Percentiles rank a stretch among this genome's conserved stretches.
These are phyloP conservation scores for Beta vulgaris DNA, from an alignment of 148 eudicot genomes.

Conservation along the genomic window DNA sequence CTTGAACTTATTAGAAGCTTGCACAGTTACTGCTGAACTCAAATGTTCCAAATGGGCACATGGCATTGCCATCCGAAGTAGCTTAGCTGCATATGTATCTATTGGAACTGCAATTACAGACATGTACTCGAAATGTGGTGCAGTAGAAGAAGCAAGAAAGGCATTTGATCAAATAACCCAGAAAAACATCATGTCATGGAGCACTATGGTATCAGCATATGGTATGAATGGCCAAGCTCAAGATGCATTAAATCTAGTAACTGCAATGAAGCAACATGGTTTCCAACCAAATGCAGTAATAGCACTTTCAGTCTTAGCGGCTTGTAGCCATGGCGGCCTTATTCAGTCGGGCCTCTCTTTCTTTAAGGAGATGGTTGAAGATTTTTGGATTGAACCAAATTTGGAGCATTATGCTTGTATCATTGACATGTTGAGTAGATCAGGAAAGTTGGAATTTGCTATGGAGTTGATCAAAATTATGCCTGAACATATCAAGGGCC, in stretches of 20 bases:
- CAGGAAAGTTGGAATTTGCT: slow-evolving; percentile 62
- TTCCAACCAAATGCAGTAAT: slow-evolving; percentile 63
- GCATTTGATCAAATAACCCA: slow-evolving; percentile 49
- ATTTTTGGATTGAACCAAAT: slow-evolving; percentile 36
- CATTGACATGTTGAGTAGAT: slow-evolving; percentile 72
- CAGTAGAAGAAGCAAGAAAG: slow-evolving; percentile 53
- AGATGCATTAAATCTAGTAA: slow-evolving; percentile 45
- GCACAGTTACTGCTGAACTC: slow-evolving; percentile 56
- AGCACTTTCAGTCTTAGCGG: slow-evolving; percentile 63
- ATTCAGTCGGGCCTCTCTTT: slow-evolving; percentile 52
- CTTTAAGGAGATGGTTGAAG: slow-evolving; percentile 47
- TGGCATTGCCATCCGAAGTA: slow-evolving; percentile 53
- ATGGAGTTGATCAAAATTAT: slow-evolving; percentile 45
- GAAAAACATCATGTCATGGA: slow-evolving; percentile 63
- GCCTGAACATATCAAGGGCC: slow-evolving; percentile 37
- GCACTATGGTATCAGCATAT: slow-evolving; percentile 73
- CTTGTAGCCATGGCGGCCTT: slow-evolving; percentile 90
- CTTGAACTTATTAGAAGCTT: slow-evolving; percentile 73
- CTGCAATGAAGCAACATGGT: slow-evolving; percentile 52
- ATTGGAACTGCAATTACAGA: slow-evolving; percentile 72
- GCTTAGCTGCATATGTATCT: slow-evolving; percentile 47
- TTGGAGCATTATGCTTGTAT: slow-evolving; percentile 77
- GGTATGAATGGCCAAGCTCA: slow-evolving; percentile 73
- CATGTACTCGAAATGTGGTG: slow-evolving; percentile 80
- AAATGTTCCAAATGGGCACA: slow-evolving; percentile 61